Evolutionary conservation across 2,329 filamentous ascomycete species (phyloP), one percentile per base, ranked within the genome.

Genomic region (Fusarium robinianum): DNA sequence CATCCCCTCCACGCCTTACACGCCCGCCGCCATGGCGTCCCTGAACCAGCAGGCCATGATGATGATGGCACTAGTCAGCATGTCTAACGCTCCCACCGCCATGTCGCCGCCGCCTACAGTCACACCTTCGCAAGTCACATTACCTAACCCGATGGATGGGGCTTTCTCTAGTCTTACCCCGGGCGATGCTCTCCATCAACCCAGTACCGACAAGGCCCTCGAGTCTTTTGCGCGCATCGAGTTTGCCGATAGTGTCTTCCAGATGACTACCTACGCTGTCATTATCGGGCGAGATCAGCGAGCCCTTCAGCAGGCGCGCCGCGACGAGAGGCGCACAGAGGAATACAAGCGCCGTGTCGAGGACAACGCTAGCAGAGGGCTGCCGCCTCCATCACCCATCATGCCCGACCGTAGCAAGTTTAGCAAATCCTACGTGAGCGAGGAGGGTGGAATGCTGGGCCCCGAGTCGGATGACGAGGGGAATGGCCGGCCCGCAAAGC

Each of bases 211-310:
- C 14, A 72, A 74, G 54, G 70, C 67, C 33, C 66, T 82, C 10
- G 76, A 81, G 58, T 80, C 78, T 3, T 82, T 80, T 63, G 79
- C 79, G 29, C 72, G 75, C 38, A 72, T 91, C 49, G 80, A 84
- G 58, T 90, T 91, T 63, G 77, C 79, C 55, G 87, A 91, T 71
- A 85, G 86, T 62, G 79, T 83, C 42, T 90, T 88, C 65, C 87
- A 88, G 67, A 87, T 91, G 82, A 88, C 83, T 37, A 89, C 85
- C 2, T 85, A 84, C 57, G 77, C 80, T 38, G 78, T 90, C 56
- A 79, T 87, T 43, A 80, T 91, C 18, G 87, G 86, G 41, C 83
- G 87, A 49, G 87, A 90, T 65, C 76, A 83, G 58, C 70, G 74
- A 38, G 82, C 82, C 8, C 67, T 81, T 53, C 69, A 75, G 41